Percentiles rank a stretch among this genome's conserved stretches.
These are phyloP conservation scores for Penicillium chermesinum DNA, from an alignment of 495 filamentous ascomycete species.

Conservation along the genomic window DNA sequence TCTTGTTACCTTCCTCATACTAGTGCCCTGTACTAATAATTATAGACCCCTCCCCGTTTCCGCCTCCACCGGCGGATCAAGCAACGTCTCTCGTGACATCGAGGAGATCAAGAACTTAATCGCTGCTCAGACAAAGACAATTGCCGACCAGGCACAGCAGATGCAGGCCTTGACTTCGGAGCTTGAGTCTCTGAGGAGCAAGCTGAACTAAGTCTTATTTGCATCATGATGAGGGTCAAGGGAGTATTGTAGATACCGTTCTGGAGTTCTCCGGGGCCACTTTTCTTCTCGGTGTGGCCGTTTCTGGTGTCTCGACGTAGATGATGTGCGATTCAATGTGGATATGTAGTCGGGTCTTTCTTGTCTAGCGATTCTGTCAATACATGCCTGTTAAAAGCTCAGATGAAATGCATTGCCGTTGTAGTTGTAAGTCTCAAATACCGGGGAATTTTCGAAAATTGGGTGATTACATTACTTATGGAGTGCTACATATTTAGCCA, in stretches of 20 bases:
- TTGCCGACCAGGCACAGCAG: slow-evolving; percentile 40
- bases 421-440: no score
- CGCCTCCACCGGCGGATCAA: slow-evolving; percentile 19
- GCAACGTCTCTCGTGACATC: slow-evolving; percentile 34
- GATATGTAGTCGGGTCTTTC: slow-evolving; percentile 20
- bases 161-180: slow-evolving; percentile 41
- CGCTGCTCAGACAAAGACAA: slow-evolving; percentile 41
- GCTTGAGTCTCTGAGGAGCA: slow-evolving; percentile 44
- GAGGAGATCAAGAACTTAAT: slow-evolving; percentile 42
- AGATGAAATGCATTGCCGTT: no score
- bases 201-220: slow-evolving; percentile 25
- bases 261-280: neutral
- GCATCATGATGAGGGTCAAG: slow-evolving; percentile 1
- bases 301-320: slow-evolving; percentile 7
- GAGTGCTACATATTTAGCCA: no score
- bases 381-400: slow-evolving; percentile 10
- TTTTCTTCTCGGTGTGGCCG: neutral
- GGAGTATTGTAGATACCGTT: slow-evolving; percentile 4
- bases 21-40: slow-evolving; percentile 9
- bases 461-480: no score
- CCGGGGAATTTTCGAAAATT: no score
- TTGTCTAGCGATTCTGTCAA: slow-evolving; percentile 27
- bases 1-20: neutral
- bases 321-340: slow-evolving; percentile 18
- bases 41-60: slow-evolving; percentile 17